A percentile compares a stretch with the other conserved stretches of the same genome.
phyloP scores from a whole-genome alignment of 345 rosid species.

The Rubroshorea leprosula region DNA sequence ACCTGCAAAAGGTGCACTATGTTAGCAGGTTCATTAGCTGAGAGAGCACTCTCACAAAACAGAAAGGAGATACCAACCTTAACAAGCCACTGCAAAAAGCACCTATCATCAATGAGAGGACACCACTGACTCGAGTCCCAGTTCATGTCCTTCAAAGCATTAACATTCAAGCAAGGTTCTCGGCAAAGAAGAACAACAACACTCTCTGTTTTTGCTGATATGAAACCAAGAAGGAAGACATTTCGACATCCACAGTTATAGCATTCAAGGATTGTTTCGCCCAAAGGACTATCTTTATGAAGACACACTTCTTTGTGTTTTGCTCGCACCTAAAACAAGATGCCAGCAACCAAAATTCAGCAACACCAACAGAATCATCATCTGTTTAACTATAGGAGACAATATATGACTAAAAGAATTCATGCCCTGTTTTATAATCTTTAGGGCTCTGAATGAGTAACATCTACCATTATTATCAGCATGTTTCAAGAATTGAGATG shows the following conservation, averaged over 20 bases:
- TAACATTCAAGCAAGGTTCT: constrained; percentile 96
- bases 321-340: constrained; percentile 74
- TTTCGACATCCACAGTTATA: constrained; percentile 99
- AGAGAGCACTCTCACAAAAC: background rate
- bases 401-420: background rate
- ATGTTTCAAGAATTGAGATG: too few species aligned
- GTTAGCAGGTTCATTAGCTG: constrained; percentile 19
- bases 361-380: background rate
- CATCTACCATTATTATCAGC: too few species aligned
- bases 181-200: constrained; percentile 98
- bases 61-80: constrained; percentile 49
- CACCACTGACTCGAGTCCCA: constrained; percentile 99
- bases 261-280: constrained; percentile 98
- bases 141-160: constrained; percentile 99
- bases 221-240: constrained; percentile 96
- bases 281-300: constrained; percentile 99
- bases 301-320: constrained; percentile 99
- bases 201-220: constrained; percentile 97
- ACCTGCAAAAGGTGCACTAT: constrained; percentile 41
- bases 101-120: constrained; percentile 97
- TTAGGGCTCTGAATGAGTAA: too few species aligned
- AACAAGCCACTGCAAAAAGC: constrained; percentile 98
- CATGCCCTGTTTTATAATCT: background rate
- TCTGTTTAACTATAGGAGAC: background rate
- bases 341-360: constrained; percentile 8